These are phyloP conservation scores for Verbascum thapsus DNA, from an alignment of 257 asterid genomes.

Conservation along the genomic window DNA sequence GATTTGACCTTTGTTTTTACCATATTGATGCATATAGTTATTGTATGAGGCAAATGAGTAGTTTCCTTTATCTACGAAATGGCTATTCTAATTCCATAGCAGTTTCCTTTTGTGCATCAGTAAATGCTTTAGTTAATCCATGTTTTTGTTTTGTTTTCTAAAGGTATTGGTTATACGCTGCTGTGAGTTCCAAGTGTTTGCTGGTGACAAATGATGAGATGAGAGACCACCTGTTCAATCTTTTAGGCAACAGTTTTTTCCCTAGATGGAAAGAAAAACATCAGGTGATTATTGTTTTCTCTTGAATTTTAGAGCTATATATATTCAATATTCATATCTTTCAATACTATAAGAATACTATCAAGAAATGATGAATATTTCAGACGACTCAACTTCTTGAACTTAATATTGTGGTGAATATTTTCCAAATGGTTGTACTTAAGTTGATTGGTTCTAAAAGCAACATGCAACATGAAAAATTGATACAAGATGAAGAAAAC, in stretches of 20 bases:
- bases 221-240: constrained; percentile 96
- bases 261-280: constrained; percentile 99
- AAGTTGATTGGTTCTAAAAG: too few relatives aligned
- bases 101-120: neutral
- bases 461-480: too few relatives aligned
- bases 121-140: neutral
- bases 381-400: neutral
- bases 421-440: too few relatives aligned
- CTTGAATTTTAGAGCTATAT: neutral
- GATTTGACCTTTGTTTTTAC: constrained; percentile 16
- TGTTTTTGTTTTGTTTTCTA: constrained; percentile 15
- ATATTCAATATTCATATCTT: neutral
- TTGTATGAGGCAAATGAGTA: neutral
- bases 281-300: constrained; percentile 55
- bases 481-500: too few relatives aligned
- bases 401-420: too few relatives aligned
- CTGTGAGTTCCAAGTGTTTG: constrained; percentile 83
- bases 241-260: constrained; percentile 79
- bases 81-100: neutral
- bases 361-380: neutral
- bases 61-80: constrained; percentile 2
- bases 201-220: constrained; percentile 96
- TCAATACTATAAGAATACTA: neutral
- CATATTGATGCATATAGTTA: neutral
- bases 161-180: constrained; percentile 99